A percentile compares a stretch with the other conserved stretches of the same genome.
Evolutionary conservation across 1,139 yeast genomes (phyloP).

Genomic region (Barnettozyma hawaiiensis): DNA sequence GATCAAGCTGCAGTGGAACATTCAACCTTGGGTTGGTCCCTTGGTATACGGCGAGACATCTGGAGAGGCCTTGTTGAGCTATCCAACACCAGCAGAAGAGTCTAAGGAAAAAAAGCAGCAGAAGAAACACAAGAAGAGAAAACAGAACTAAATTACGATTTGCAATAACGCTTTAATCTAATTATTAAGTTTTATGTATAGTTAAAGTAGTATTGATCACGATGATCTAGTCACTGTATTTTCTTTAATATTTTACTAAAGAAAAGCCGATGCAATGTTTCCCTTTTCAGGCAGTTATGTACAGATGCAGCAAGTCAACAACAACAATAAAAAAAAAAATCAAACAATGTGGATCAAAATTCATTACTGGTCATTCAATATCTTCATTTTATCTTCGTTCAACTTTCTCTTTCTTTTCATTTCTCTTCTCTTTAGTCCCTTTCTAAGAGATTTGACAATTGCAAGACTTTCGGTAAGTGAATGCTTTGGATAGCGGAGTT

Average conservation of each 20-base stretch:
- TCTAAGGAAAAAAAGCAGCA: constrained; percentile 17
- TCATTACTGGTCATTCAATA: neutral
- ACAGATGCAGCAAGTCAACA: neutral
- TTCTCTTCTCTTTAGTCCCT: neutral
- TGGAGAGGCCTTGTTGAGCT: constrained; percentile 30
- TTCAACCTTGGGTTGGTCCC: constrained; percentile 88
- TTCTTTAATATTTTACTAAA: neutral
- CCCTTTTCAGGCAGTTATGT: too few species aligned
- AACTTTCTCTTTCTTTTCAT: neutral
- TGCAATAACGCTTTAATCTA: neutral
- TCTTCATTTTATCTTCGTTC: neutral
- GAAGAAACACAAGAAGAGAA: constrained; percentile 6
- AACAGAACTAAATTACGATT: neutral
- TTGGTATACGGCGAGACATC: constrained; percentile 61
- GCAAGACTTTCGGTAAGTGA: neutral
- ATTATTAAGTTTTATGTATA: neutral
- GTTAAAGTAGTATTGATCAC: neutral
- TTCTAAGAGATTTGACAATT: neutral
- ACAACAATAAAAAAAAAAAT: too few species aligned
- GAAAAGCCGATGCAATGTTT: neutral
- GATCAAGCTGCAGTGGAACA: constrained; percentile 78
- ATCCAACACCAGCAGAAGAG: constrained; percentile 25
- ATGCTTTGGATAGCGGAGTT: neutral
- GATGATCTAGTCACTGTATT: neutral
- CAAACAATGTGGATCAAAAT: neutral